Evolutionary conservation across 257 asterid genomes (phyloP).

Genomic region (Solanum chiquidenum): DNA sequence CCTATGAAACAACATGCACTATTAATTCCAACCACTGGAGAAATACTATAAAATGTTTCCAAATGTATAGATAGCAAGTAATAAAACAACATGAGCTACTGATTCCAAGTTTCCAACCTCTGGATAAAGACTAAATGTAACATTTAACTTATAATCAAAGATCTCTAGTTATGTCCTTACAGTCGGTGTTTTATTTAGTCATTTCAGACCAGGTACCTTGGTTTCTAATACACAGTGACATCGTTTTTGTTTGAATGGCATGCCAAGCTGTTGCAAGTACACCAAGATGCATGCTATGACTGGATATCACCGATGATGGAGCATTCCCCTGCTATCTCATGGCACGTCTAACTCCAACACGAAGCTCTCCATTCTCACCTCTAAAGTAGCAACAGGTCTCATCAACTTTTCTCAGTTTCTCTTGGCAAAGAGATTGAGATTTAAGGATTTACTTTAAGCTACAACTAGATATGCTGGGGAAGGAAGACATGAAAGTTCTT

Average conservation of each 20-base stretch:
- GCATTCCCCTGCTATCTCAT: slow-evolving; percentile 83
- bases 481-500: too few relatives aligned
- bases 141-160: not conserved
- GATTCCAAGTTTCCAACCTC: not conserved
- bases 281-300: slow-evolving; percentile 99
- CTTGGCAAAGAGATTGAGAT: too few relatives aligned
- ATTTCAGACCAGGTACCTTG: slow-evolving; percentile 43
- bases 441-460: too few relatives aligned
- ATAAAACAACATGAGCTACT: not conserved
- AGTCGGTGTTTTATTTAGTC: not conserved
- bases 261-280: slow-evolving; percentile 98
- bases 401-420: too few relatives aligned
- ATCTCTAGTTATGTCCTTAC: not conserved
- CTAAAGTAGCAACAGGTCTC: slow-evolving; percentile 17
- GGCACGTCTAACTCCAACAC: slow-evolving; percentile 96
- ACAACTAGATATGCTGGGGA: too few relatives aligned
- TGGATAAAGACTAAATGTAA: not conserved
- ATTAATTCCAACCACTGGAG: not conserved
- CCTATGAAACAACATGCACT: not conserved
- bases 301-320: slow-evolving; percentile 94
- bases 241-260: slow-evolving; percentile 77
- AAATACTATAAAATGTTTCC: not conserved
- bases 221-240: slow-evolving; percentile 86
- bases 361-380: slow-evolving; percentile 92
- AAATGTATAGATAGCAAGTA: too few relatives aligned